Evolutionary conservation across 805 yeast genomes (phyloP).

Genomic region (Yueomyces sinensis): DNA sequence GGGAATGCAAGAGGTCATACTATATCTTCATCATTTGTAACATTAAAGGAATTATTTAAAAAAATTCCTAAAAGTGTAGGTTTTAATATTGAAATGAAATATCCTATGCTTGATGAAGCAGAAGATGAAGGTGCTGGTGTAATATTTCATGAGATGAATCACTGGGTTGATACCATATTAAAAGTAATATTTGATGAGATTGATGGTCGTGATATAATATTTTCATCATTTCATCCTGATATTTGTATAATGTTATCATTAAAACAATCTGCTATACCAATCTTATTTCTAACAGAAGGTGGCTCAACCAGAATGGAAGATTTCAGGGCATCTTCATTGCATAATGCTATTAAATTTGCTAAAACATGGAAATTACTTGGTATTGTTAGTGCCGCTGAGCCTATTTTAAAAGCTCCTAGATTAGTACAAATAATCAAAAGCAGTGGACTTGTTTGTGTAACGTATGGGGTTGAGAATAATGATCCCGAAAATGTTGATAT

Average conservation of each 20-base stretch:
- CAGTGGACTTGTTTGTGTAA: slow-evolving; percentile 83
- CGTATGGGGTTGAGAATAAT: slow-evolving; percentile 78
- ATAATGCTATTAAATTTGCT: slow-evolving; percentile 83
- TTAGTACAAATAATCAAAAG: slow-evolving; percentile 84
- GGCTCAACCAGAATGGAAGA: slow-evolving; percentile 86
- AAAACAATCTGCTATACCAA: slow-evolving; percentile 90
- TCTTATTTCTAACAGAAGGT: slow-evolving; percentile 76
- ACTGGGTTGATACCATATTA: slow-evolving; percentile 79
- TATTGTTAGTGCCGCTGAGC: slow-evolving; percentile 77
- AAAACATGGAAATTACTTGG: slow-evolving; percentile 86
- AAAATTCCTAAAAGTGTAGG: slow-evolving; percentile 78
- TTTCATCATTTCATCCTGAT: slow-evolving; percentile 92
- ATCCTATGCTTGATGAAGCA: slow-evolving; percentile 91
- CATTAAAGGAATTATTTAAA: slow-evolving; percentile 70
- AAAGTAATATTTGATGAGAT: slow-evolving; percentile 66
- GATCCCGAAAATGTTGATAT: slow-evolving; percentile 70
- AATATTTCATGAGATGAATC: slow-evolving; percentile 68
- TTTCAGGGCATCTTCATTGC: slow-evolving; percentile 73
- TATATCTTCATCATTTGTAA: slow-evolving; percentile 85
- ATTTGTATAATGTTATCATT: slow-evolving; percentile 72
- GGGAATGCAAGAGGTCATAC: slow-evolving; percentile 87
- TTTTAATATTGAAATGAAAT: slow-evolving; percentile 87
- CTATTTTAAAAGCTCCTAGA: slow-evolving; percentile 81
- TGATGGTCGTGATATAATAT: slow-evolving; percentile 71
- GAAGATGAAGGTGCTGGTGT: slow-evolving; percentile 81